Conservation (phyloP, 2,329 filamentous ascomycete genomes). For the Fusarium circinatum region DNA sequence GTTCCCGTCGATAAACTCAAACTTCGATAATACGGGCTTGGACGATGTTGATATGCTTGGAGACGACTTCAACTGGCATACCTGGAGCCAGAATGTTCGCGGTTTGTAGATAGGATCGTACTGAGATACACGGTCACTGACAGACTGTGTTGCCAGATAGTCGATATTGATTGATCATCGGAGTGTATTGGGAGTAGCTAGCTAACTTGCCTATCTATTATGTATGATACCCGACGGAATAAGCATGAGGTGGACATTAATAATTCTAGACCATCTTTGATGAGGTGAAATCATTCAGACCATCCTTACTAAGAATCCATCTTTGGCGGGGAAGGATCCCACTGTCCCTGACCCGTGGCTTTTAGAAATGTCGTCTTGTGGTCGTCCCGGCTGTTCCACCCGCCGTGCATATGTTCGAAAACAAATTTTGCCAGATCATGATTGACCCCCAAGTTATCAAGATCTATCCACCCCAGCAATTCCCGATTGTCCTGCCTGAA, state of each 20-base stretch:
- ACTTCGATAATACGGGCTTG: slow-evolving; percentile 41
- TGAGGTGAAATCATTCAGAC: neutral
- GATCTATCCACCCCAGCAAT: neutral
- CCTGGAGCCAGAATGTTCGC: slow-evolving; percentile 57
- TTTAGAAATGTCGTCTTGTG: neutral
- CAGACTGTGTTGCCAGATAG: neutral
- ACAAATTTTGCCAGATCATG: neutral
- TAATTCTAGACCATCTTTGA: neutral
- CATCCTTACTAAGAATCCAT: neutral
- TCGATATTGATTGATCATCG: neutral
- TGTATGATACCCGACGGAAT: slow-evolving; percentile 43
- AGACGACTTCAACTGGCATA: slow-evolving; percentile 60
- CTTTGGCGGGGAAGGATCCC: neutral
- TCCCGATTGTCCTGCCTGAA: neutral
- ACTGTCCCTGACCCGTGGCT: neutral
- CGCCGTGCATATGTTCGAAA: neutral
- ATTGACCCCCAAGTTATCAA: neutral
- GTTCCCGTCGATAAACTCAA: slow-evolving; percentile 45
- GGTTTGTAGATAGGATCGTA: slow-evolving; percentile 50
- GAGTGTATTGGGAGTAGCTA: slow-evolving; percentile 10
- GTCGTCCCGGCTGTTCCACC: neutral
- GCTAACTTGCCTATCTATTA: neutral
- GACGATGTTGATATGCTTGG: slow-evolving; percentile 55
- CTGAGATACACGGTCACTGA: slow-evolving; percentile 39
- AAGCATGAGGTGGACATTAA: neutral